A percentile compares a stretch with the other conserved stretches of the same genome.
Evolutionary conservation across 805 yeast species (phyloP).

Genomic region (Wickerhamiella cacticola): DNA sequence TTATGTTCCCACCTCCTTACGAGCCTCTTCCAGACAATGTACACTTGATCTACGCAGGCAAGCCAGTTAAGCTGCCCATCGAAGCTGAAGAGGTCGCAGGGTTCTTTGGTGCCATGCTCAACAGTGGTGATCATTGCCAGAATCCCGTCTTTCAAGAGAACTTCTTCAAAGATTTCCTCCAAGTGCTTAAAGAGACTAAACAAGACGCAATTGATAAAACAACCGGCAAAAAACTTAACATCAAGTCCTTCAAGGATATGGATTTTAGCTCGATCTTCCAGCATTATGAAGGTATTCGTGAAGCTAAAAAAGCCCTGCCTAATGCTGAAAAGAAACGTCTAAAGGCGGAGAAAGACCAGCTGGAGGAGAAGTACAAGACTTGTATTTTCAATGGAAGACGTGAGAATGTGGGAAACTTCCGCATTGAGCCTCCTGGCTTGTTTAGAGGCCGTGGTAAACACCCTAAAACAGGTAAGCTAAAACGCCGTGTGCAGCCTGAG

Average conservation of each 20-base stretch:
- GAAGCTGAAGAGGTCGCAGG: slow-evolving; percentile 97
- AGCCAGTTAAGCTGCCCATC: slow-evolving; percentile 59
- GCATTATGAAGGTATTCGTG: slow-evolving; percentile 55
- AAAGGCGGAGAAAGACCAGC: slow-evolving; percentile 57
- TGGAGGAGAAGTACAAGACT: slow-evolving; percentile 69
- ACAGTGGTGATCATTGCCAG: slow-evolving; percentile 60
- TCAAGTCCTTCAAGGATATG: slow-evolving; percentile 51
- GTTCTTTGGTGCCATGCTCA: slow-evolving; percentile 77
- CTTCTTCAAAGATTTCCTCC: slow-evolving; percentile 66
- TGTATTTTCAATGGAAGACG: slow-evolving; percentile 77
- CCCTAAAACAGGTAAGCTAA: slow-evolving; percentile 87
- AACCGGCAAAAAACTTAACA: slow-evolving; percentile 31
- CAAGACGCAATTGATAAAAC: slow-evolving; percentile 37
- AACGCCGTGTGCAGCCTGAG: slow-evolving; percentile 79
- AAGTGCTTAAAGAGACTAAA: slow-evolving; percentile 57
- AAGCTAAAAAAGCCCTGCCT: slow-evolving; percentile 56
- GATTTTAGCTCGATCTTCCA: slow-evolving; percentile 68
- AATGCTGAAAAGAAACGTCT: slow-evolving; percentile 63
- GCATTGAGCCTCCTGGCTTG: slow-evolving; percentile 92
- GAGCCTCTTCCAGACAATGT: slow-evolving; percentile 72
- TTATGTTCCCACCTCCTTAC: slow-evolving; percentile 84
- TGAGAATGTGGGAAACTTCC: slow-evolving; percentile 86
- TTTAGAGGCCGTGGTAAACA: slow-evolving; percentile 96
- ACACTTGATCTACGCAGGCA: slow-evolving; percentile 62
- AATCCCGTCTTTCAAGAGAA: slow-evolving; percentile 79